Base-by-base conservation (phyloP, 2,329 filamentous ascomycete genomes). In the Trichoderma koningii region DNA sequence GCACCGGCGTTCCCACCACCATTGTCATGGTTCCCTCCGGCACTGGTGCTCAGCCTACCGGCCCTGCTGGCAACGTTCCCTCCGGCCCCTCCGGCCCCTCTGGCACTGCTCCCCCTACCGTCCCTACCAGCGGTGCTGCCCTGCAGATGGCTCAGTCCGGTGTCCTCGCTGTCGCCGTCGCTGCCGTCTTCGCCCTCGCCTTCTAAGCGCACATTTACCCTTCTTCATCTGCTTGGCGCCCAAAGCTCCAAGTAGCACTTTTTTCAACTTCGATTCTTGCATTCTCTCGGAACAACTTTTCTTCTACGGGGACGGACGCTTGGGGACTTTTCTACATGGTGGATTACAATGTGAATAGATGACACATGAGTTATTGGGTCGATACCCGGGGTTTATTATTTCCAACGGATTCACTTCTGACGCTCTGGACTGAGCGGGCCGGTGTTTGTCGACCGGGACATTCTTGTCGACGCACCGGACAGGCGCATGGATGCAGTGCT, bases 121-220 rank as follows among this genome's bases (percentile, higher is more conserved):
- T 68, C 45, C 66, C 74, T 55, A 71, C 75, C 15, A 68, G 64
- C 47, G 76, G 73, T 66, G 76, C 73, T 66, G 78, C 78, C 55
- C 74, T 71, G 66, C 71, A 73, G 45, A 71, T 81, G 47, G 69
- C 77, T 30, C 76, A 79, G 69, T 76, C 76, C 66, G 78, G 79
- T 53, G 67, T 81, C 64, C 67, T 82, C 52, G 76, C 77, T 42
- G 74, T 73, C 47, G 76, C 75, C 44, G 66, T 82, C 63, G 75
- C 76, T 30, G 78, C 77, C 42, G 79, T 76, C 66, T 65, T 80
- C 57, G 76, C 76, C 66, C 73, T 79, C 64, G 75, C 79, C 64
- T 73, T 70, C 69, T 77, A 76, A 68, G 64, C 34, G 44, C 30
- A 59, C 21, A 41, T 30, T 9, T 9, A 15, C 19, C 34, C 19